Conservation (phyloP, 768 basidiomycete species). For the Podaxis carcinomalis region DNA sequence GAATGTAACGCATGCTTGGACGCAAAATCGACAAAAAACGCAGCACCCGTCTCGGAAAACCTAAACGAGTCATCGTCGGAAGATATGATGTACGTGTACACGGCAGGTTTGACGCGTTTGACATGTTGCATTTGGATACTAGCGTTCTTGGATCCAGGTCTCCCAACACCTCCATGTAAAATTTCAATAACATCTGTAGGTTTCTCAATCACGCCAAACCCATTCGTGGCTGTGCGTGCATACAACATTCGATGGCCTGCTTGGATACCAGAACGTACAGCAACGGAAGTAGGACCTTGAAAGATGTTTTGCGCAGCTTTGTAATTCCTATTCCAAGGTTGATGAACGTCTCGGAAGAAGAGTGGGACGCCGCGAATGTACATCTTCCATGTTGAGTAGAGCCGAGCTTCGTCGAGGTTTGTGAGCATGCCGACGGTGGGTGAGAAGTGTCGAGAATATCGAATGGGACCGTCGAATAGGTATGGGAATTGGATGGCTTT, state of each 20-base stretch:
- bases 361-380: conserved; percentile 55
- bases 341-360: conserved; percentile 56
- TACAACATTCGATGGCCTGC: conserved; percentile 74
- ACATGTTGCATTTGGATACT: conserved; percentile 7
- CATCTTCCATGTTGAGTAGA: conserved; percentile 81
- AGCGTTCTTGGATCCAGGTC: neutral
- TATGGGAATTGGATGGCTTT: conserved; percentile 45
- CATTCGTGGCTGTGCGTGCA: conserved; percentile 58
- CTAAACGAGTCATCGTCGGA: conserved; percentile 71
- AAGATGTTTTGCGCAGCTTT: conserved; percentile 73
- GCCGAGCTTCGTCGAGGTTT: conserved; percentile 52
- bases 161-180: conserved; percentile 38
- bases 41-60: conserved; percentile 84
- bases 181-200: conserved; percentile 46
- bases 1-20: conserved; percentile 85
- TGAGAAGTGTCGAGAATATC: conserved; percentile 67
- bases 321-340: conserved; percentile 66
- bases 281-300: conserved; percentile 50
- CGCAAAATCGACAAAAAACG: conserved; percentile 83
- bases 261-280: conserved; percentile 66
- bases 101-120: conserved; percentile 67
- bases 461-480: conserved; percentile 69
- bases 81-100: conserved; percentile 84
- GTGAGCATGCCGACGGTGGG: conserved; percentile 66
- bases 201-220: conserved; percentile 53